Percentiles rank a stretch among this genome's conserved stretches.
Evolutionary conservation across 345 rosid species (phyloP).

Genomic region (Gossypium stocksii): DNA sequence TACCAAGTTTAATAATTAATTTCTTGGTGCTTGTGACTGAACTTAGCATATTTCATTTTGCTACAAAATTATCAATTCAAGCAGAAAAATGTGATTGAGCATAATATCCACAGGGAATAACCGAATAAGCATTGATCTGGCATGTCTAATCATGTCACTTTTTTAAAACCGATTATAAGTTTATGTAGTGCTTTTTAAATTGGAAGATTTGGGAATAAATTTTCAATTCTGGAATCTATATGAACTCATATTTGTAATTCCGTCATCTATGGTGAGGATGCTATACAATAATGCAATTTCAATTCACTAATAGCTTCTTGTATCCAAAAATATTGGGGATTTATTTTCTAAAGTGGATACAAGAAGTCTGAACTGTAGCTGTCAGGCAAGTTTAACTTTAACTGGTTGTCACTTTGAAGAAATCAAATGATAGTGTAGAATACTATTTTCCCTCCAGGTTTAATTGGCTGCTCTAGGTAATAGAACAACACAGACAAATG

Average conservation of each 20-base stretch:
- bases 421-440: not conserved
- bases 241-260: not conserved
- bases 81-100: not conserved
- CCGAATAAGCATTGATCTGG: not conserved
- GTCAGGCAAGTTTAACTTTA: not conserved
- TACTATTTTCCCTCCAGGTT: not conserved
- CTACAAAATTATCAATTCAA: not conserved
- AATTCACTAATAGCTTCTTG: not conserved
- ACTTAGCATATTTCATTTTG: not conserved
- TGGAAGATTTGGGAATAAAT: not conserved
- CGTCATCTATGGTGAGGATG: not conserved
- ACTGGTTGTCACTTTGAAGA: not conserved
- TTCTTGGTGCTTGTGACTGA: not conserved
- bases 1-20: not conserved
- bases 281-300: not conserved
- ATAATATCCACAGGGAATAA: not conserved
- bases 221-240: not conserved
- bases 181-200: not conserved
- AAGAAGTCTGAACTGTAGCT: not conserved
- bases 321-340: not conserved
- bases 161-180: not conserved
- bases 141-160: not conserved
- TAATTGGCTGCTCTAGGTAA: slow-evolving; percentile 1
- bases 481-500: not conserved
- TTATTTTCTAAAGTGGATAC: slow-evolving; percentile 1